Evolutionary conservation across 2,329 filamentous ascomycete species (phyloP).

Genomic region (Aspergillus carbonarius): DNA sequence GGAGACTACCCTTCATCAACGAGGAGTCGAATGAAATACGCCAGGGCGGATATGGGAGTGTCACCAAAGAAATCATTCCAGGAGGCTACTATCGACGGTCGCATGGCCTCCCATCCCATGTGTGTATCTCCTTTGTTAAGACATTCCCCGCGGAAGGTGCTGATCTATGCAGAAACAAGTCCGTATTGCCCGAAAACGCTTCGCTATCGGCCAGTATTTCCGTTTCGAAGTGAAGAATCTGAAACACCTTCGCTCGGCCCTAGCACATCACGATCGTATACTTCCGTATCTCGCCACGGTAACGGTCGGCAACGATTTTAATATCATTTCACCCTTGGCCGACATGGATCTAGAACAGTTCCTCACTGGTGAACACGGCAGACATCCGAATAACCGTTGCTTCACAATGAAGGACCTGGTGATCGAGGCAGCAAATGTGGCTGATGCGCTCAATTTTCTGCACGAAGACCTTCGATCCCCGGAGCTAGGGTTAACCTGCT

Average conservation of each 20-base stretch:
- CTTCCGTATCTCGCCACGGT: slow-evolving; percentile 11
- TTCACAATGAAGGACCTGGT: slow-evolving; percentile 11
- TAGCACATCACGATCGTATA: slow-evolving; percentile 12
- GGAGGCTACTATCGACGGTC: slow-evolving; percentile 1
- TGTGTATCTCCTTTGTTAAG: background rate
- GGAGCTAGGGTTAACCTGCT: background rate
- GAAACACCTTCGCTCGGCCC: slow-evolving; percentile 1
- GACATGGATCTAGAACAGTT: slow-evolving; percentile 19
- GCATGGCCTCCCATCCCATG: background rate
- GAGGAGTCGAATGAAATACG: background rate
- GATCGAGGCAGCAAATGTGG: slow-evolving; percentile 11
- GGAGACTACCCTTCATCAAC: slow-evolving; percentile 14
- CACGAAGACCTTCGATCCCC: slow-evolving; percentile 8
- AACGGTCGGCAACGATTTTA: slow-evolving; percentile 11
- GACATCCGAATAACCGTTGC: background rate
- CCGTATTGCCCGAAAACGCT: slow-evolving; percentile 13
- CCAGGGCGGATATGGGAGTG: slow-evolving; percentile 8
- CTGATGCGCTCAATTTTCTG: slow-evolving; percentile 15
- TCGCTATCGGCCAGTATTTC: slow-evolving; percentile 9
- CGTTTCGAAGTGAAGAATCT: slow-evolving; percentile 12
- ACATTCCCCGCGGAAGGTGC: too few species aligned
- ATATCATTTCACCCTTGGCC: slow-evolving; percentile 18
- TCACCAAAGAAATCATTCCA: slow-evolving; percentile 12
- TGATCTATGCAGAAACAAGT: background rate
- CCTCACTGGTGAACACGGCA: background rate